These are phyloP conservation scores for Fusarium sarcochroum DNA, from an alignment of 2,329 filamentous ascomycete genomes.

Conservation along the genomic window DNA sequence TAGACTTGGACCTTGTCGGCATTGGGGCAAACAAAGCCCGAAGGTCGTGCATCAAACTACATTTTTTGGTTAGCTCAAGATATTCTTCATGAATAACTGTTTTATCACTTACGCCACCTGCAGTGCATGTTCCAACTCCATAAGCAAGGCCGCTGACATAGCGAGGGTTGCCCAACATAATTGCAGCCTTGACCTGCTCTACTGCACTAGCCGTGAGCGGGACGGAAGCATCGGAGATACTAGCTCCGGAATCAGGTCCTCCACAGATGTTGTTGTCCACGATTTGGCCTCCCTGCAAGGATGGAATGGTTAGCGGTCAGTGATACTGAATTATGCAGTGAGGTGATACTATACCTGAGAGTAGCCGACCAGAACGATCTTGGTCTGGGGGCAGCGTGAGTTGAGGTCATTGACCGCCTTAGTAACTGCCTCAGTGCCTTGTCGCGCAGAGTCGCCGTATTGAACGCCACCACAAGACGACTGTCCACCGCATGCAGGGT, in stretches of 20 bases:
- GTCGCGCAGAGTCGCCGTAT: conserved; percentile 71
- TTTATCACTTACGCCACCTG: conserved; percentile 65
- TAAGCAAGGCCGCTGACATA: conserved; percentile 69
- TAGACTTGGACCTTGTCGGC: conserved; percentile 71
- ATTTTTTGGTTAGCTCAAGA: fast-evolving
- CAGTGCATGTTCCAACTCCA: conserved; percentile 71
- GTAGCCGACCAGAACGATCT: conserved; percentile 74
- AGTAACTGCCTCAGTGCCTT: conserved; percentile 71
- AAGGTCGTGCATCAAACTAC: conserved; percentile 72
- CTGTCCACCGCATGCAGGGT: conserved; percentile 75
- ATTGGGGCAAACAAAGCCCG: conserved; percentile 69
- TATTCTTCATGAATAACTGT: fast-evolving
- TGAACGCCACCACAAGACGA: conserved; percentile 68
- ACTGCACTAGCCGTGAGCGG: conserved; percentile 63
- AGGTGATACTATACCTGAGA: conserved; percentile 63
- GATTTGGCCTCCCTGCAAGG: conserved; percentile 69
- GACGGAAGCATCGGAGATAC: conserved; percentile 60
- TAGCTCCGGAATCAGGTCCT: conserved; percentile 64
- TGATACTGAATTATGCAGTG: fast-evolving
- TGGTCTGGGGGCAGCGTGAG: conserved; percentile 66
- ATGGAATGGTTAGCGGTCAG: background rate
- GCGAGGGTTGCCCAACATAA: conserved; percentile 76
- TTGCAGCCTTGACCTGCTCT: conserved; percentile 71
- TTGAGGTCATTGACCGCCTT: conserved; percentile 72
- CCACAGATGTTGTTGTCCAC: conserved; percentile 75